A percentile compares a stretch with the other conserved stretches of the same genome.
These are phyloP conservation scores for Hortaea werneckii DNA, from an alignment of 2,329 filamentous ascomycete genomes.

Conservation along the genomic window DNA sequence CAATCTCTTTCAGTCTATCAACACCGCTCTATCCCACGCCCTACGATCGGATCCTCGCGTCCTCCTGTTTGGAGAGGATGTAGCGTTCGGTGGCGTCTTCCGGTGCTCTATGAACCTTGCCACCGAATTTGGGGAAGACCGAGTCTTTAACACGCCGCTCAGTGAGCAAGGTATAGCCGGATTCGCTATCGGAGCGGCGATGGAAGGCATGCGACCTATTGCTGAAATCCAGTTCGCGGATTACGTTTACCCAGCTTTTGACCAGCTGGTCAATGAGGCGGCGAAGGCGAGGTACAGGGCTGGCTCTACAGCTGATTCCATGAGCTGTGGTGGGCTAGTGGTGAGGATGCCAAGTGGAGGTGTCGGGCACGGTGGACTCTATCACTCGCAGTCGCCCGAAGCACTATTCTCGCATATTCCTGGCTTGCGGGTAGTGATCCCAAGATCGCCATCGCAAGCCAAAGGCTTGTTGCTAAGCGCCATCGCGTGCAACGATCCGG, in stretches of 20 bases:
- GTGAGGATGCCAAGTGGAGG: slow-evolving; percentile 84
- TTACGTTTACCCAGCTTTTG: slow-evolving; percentile 86
- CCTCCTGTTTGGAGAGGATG: slow-evolving; percentile 89
- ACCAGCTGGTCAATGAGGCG: slow-evolving; percentile 88
- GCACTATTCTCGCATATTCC: slow-evolving; percentile 81
- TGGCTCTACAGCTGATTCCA: slow-evolving; percentile 35
- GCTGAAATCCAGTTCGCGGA: slow-evolving; percentile 96
- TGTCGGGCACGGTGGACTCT: slow-evolving; percentile 78
- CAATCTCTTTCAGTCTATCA: slow-evolving; percentile 91
- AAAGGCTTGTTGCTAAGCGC: slow-evolving; percentile 74
- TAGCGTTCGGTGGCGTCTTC: slow-evolving; percentile 94
- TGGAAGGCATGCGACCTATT: slow-evolving; percentile 83
- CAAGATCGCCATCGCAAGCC: slow-evolving; percentile 74
- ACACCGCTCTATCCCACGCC: slow-evolving; percentile 75
- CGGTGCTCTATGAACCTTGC: slow-evolving; percentile 75
- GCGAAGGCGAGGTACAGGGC: slow-evolving; percentile 77
- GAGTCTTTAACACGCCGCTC: slow-evolving; percentile 93
- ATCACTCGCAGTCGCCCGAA: slow-evolving; percentile 86
- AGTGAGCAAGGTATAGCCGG: slow-evolving; percentile 91
- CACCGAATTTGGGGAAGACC: slow-evolving; percentile 73
- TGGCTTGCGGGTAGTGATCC: slow-evolving; percentile 75
- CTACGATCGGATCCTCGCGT: slow-evolving; percentile 76
- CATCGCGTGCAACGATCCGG: slow-evolving; percentile 72
- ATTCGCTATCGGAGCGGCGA: slow-evolving; percentile 82
- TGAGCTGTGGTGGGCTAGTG: slow-evolving; percentile 62